Conservation (phyloP, 116 monocot species). For the Zostera marina region DNA sequence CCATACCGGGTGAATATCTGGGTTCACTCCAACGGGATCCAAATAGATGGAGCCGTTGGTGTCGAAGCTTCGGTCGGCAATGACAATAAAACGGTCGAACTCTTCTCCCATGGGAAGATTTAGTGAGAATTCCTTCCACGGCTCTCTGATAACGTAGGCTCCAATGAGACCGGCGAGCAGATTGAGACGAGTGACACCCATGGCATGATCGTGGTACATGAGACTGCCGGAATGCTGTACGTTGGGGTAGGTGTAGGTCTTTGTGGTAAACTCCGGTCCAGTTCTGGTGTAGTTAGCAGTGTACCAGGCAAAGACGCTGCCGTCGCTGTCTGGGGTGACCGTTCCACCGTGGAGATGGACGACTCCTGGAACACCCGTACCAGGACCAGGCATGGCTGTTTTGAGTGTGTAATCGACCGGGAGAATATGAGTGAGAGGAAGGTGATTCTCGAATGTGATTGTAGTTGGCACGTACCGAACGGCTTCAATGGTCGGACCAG, state of each 20-base stretch:
- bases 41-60: slow-evolving; percentile 55
- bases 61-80: slow-evolving; percentile 39
- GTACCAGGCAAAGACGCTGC: slow-evolving; percentile 61
- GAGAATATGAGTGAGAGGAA: slow-evolving; percentile 18
- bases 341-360: slow-evolving; percentile 19
- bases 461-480: slow-evolving; percentile 7
- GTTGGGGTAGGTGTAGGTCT: slow-evolving; percentile 26
- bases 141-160: slow-evolving; percentile 35
- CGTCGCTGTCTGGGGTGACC: slow-evolving; percentile 22
- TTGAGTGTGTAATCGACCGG: slow-evolving; percentile 12
- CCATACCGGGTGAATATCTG: slow-evolving; percentile 25
- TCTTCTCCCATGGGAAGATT: slow-evolving; percentile 29
- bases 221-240: slow-evolving; percentile 61
- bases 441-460: slow-evolving; percentile 23
- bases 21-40: slow-evolving; percentile 28
- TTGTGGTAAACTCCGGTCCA: slow-evolving; percentile 2
- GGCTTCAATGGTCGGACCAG: slow-evolving; percentile 29
- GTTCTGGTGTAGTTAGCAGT: slow-evolving; percentile 20
- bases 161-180: slow-evolving; percentile 69
- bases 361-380: slow-evolving; percentile 11
- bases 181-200: slow-evolving; percentile 72
- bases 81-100: slow-evolving; percentile 35
- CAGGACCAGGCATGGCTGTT: slow-evolving; percentile 1
- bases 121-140: slow-evolving; percentile 18
- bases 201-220: slow-evolving; percentile 83